phyloP scores from a whole-genome alignment of 352 stramenopile species.

The Globisporangium lucens region DNA sequence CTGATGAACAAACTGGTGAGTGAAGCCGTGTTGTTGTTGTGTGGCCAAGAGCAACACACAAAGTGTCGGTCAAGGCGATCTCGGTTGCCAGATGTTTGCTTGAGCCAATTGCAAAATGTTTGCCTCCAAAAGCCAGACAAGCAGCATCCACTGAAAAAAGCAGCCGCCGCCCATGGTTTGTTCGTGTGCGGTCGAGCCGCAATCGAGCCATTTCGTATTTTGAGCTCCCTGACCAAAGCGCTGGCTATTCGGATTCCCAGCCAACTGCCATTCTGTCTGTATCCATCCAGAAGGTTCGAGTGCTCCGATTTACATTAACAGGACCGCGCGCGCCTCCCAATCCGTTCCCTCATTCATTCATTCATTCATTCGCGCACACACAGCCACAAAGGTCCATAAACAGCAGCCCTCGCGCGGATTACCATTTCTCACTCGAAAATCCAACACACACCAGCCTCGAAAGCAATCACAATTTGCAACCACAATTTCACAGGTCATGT shows the following conservation, averaged over 20 bases:
- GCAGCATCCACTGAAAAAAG: neutral
- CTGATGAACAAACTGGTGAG: neutral
- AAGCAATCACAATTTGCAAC: neutral
- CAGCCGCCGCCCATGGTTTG: neutral
- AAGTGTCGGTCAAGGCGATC: neutral
- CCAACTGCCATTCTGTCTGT: neutral
- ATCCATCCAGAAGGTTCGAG: neutral
- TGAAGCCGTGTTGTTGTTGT: neutral
- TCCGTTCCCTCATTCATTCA: neutral
- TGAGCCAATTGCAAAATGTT: neutral
- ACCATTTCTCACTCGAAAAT: neutral
- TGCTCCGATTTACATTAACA: neutral
- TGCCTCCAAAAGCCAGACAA: neutral
- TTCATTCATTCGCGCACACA: neutral
- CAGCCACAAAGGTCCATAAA: neutral
- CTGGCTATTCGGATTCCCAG: neutral
- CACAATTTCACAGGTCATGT: neutral
- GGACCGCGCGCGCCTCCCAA: neutral
- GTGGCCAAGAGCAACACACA: neutral
- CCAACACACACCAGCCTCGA: neutral
- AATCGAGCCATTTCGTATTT: neutral
- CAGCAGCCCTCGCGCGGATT: neutral
- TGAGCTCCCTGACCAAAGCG: neutral
- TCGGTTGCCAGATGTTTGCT: neutral
- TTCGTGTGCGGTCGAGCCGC: neutral